Percentiles rank a stretch among this genome's conserved stretches.
Conservation (phyloP, 768 basidiomycete species). For the Boletus huronensis region DNA sequence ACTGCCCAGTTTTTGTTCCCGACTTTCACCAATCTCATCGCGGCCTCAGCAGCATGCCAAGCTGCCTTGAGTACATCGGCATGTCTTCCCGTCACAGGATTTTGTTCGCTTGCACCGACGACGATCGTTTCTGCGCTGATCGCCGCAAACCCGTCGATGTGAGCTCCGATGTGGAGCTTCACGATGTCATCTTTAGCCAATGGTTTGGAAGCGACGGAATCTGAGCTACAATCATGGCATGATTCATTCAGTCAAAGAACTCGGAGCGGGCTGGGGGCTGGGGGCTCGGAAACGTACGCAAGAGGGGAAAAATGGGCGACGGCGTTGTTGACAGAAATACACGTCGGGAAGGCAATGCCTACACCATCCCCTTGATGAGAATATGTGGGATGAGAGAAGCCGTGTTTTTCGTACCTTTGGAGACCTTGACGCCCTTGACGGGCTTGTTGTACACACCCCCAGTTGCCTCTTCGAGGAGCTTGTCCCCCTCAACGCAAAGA, state of each 20-base stretch:
- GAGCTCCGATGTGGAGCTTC: slow-evolving; percentile 93
- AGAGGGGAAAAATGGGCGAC: slow-evolving; percentile 98
- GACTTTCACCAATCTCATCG: slow-evolving; percentile 85
- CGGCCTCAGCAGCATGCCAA: slow-evolving; percentile 87
- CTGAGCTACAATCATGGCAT: slow-evolving; percentile 49
- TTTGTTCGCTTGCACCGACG: slow-evolving; percentile 69
- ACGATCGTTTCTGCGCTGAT: slow-evolving; percentile 92
- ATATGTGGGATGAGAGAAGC: background rate
- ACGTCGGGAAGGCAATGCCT: slow-evolving; percentile 95
- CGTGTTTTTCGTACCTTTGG: slow-evolving; percentile 63
- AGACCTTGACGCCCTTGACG: slow-evolving; percentile 82
- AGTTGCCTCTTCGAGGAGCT: slow-evolving; percentile 83
- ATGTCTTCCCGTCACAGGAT: slow-evolving; percentile 78
- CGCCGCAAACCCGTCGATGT: slow-evolving; percentile 96
- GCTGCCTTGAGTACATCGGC: slow-evolving; percentile 95
- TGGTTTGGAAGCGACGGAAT: slow-evolving; percentile 61
- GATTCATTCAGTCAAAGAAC: slow-evolving; percentile 27
- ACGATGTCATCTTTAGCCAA: slow-evolving; percentile 89
- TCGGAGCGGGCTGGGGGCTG: background rate
- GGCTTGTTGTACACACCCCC: slow-evolving; percentile 85
- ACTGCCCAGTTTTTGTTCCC: slow-evolving; percentile 96
- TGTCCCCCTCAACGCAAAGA: slow-evolving; percentile 91
- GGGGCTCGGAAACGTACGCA: slow-evolving; percentile 51
- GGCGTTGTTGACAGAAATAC: slow-evolving; percentile 90
- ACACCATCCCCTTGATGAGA: slow-evolving; percentile 6